Evolutionary conservation across 2,329 filamentous ascomycete genomes (phyloP).

Genomic region (Ophiostoma quercus): DNA sequence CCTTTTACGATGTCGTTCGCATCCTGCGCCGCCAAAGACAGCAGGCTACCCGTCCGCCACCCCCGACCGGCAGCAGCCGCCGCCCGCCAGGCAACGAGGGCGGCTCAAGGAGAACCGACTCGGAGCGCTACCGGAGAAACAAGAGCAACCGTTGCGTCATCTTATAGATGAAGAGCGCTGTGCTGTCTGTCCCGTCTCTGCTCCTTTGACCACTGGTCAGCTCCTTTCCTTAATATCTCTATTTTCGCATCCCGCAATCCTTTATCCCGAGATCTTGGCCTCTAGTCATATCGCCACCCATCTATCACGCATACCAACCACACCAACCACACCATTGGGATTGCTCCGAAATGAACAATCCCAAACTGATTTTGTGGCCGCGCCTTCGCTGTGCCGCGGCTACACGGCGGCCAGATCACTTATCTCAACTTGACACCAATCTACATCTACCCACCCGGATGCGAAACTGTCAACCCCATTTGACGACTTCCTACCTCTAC

Average conservation of each 20-base stretch:
- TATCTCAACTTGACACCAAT: neutral
- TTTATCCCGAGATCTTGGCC: neutral
- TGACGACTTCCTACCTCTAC: constrained; percentile 14
- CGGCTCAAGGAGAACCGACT: constrained; percentile 24
- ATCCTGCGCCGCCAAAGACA: constrained; percentile 63
- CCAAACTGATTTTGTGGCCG: neutral
- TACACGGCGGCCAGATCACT: too few species aligned
- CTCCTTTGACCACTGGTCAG: neutral
- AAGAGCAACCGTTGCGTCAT: constrained; percentile 28
- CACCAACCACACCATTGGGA: neutral
- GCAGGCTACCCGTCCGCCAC: constrained; percentile 28
- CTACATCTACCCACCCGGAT: neutral
- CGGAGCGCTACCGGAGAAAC: constrained; percentile 27
- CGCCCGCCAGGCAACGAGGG: constrained; percentile 25
- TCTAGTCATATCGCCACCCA: neutral
- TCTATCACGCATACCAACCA: neutral
- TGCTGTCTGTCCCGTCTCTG: neutral
- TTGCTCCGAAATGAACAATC: neutral
- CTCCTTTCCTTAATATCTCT: neutral
- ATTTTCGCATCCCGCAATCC: neutral
- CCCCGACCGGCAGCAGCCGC: constrained; percentile 25
- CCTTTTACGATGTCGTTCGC: constrained; percentile 94
- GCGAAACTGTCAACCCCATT: neutral
- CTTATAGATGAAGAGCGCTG: constrained; percentile 24
- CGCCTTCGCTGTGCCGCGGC: neutral